A percentile compares a stretch with the other conserved stretches of the same genome.
Evolutionary conservation across 768 basidiomycete species (phyloP).

Genomic region (Podaxis sp.): DNA sequence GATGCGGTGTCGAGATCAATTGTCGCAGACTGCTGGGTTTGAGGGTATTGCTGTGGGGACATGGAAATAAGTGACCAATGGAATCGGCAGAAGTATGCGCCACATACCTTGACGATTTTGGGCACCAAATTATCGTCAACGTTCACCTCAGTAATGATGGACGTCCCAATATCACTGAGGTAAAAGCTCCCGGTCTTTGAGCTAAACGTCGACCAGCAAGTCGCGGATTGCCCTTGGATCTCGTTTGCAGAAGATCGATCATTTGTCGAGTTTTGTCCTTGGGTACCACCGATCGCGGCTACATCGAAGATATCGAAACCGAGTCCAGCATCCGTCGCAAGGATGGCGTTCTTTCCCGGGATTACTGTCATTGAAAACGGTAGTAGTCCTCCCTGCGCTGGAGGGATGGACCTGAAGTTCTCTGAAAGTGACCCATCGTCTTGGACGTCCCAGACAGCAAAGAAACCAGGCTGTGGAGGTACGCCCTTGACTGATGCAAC

Average conservation of each 20-base stretch:
- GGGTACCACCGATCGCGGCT: slow-evolving; percentile 18
- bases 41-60: slow-evolving; percentile 36
- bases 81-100: background rate
- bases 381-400: slow-evolving; percentile 39
- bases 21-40: slow-evolving; percentile 33
- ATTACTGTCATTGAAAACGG: slow-evolving; percentile 52
- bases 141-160: slow-evolving; percentile 43
- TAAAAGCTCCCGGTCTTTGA: slow-evolving; percentile 44
- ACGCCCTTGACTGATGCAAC: slow-evolving; percentile 50
- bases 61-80: background rate
- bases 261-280: slow-evolving; percentile 28
- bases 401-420: slow-evolving; percentile 31
- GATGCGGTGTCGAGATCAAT: slow-evolving; percentile 42
- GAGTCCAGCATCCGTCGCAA: slow-evolving; percentile 39
- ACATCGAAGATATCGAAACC: slow-evolving; percentile 41
- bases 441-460: slow-evolving; percentile 50
- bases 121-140: slow-evolving; percentile 45
- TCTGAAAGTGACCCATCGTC: slow-evolving; percentile 45
- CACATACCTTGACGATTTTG: slow-evolving; percentile 41
- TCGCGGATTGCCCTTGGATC: slow-evolving; percentile 40
- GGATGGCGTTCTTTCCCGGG: slow-evolving; percentile 30
- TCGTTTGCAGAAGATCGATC: slow-evolving; percentile 27
- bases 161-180: slow-evolving; percentile 41
- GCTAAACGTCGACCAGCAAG: slow-evolving; percentile 45
- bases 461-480: slow-evolving; percentile 47